Evolutionary conservation across 768 basidiomycete genomes (phyloP), one percentile per base, ranked within the genome.

Genomic region (Termitomyces sp.): DNA sequence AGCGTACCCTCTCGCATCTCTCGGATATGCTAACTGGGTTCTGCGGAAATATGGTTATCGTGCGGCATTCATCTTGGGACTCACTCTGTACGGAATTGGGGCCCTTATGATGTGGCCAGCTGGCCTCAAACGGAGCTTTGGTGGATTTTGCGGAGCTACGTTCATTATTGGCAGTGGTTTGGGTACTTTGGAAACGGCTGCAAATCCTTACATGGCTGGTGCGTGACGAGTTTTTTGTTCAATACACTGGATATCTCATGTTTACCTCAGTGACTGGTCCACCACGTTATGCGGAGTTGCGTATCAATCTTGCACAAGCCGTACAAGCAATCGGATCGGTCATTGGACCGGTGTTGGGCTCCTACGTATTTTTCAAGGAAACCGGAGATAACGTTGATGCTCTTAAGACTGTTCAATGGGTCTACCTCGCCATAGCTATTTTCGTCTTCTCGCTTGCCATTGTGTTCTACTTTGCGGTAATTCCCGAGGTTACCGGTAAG

Each of bases 131-230:
- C 60, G 62, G 36, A 68, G 67, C 7, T 71, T 71, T 49, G 70
- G 70, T 13, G 70, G 70, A 11, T 71, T 71, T 52, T 71, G 70
- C 29, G 70, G 69, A 12, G 70, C 70, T 5, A 71, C 70, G 2
- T 71, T 71, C 53, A 62, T 71, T 32, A 71, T 71, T 36, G 70
- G 69, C 3, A 69, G 68, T 51, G 70, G 70, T 0, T 58, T 71
- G 7, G 70, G 70, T 2, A 64, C 65, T 23, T 57, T 71, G 10
- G 70, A 71, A 50, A 68, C 68, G 2, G 70, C 67, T 23, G 69
- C 69, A 27, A 71, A 71, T 48, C 70, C 70, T 0, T 71, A 70
- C 52, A 71, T 71, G 70, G 70, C 70, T 18, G 67, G 68, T 69
- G 39, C 7, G 60, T 42, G 23, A 22, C 23, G 15, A 12, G 27